Evolutionary conservation across 192 early-diverging fungal genomes (phyloP).

Genomic region (Coemansia sp.): DNA sequence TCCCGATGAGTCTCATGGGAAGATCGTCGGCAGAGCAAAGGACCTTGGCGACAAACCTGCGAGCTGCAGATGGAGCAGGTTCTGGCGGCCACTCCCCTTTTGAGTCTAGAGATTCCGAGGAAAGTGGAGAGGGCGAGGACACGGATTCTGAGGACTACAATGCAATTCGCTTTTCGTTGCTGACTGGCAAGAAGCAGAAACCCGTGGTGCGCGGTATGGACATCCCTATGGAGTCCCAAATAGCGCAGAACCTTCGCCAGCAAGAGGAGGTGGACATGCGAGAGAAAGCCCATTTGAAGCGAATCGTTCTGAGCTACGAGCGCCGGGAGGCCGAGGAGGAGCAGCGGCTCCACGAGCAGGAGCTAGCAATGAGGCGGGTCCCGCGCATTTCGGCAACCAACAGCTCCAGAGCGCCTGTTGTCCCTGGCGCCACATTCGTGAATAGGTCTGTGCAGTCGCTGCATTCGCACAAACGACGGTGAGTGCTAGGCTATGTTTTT

Average conservation of each 20-base stretch:
- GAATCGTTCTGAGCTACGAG: slow-evolving; percentile 89
- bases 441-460: slow-evolving; percentile 6
- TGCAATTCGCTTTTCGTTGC: slow-evolving; percentile 44
- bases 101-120: background rate
- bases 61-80: background rate
- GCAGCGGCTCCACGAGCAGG: slow-evolving; percentile 17
- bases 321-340: slow-evolving; percentile 49
- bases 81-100: background rate
- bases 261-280: slow-evolving; percentile 87
- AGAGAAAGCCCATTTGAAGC: slow-evolving; percentile 88
- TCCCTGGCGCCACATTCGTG: slow-evolving; percentile 36
- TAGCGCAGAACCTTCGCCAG: slow-evolving; percentile 77
- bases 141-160: slow-evolving; percentile 7
- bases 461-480: background rate
- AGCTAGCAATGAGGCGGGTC: slow-evolving; percentile 15
- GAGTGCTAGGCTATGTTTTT: too few relatives aligned
- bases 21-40: slow-evolving; percentile 16
- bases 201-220: slow-evolving; percentile 36
- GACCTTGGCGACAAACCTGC: background rate
- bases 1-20: slow-evolving; percentile 72
- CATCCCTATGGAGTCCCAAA: slow-evolving; percentile 63
- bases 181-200: slow-evolving; percentile 50
- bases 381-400: slow-evolving; percentile 1
- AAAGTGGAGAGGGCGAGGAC: background rate
- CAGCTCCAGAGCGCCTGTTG: background rate